Conservation (phyloP, 2,329 filamentous ascomycete genomes). For the Aspergillus sp. region DNA sequence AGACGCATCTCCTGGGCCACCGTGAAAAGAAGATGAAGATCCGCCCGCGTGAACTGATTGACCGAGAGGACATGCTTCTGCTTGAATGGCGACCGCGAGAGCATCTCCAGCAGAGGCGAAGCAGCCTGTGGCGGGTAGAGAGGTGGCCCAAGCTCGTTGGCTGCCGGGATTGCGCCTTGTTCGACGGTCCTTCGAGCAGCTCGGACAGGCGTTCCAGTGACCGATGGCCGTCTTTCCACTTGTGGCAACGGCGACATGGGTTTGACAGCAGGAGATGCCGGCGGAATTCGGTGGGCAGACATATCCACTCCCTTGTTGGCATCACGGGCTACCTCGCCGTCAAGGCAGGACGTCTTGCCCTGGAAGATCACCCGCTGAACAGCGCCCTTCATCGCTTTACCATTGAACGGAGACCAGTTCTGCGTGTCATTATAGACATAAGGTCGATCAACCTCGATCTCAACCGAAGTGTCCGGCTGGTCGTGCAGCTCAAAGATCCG, state of each 20-base stretch:
- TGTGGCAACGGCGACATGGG: slow-evolving; percentile 33
- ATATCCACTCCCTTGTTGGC: slow-evolving; percentile 60
- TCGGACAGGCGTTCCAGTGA: slow-evolving; percentile 33
- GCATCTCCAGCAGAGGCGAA: slow-evolving; percentile 56
- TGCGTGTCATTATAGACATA: slow-evolving; percentile 48
- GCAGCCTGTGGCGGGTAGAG: slow-evolving; percentile 44
- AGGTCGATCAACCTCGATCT: slow-evolving; percentile 65
- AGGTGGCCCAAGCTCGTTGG: slow-evolving; percentile 31
- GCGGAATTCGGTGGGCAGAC: slow-evolving; percentile 52
- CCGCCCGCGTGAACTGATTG: slow-evolving; percentile 74
- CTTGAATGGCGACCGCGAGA: slow-evolving; percentile 78
- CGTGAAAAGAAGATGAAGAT: slow-evolving; percentile 89
- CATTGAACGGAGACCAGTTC: slow-evolving; percentile 63
- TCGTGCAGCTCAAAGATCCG: slow-evolving; percentile 76
- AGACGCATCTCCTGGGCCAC: slow-evolving; percentile 96
- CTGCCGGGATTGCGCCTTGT: slow-evolving; percentile 7
- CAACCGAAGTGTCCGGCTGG: slow-evolving; percentile 61
- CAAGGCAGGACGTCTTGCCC: slow-evolving; percentile 63
- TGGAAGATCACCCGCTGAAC: slow-evolving; percentile 70
- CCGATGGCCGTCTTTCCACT: slow-evolving; percentile 29
- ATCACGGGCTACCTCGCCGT: slow-evolving; percentile 53
- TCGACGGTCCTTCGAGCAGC: slow-evolving; percentile 19
- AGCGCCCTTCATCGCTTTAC: slow-evolving; percentile 57
- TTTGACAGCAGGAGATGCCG: slow-evolving; percentile 51
- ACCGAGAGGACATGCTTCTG: slow-evolving; percentile 85